phyloP scores from a whole-genome alignment of 1,139 yeast species.

The Kurtzmaniella quercitrusa region DNA sequence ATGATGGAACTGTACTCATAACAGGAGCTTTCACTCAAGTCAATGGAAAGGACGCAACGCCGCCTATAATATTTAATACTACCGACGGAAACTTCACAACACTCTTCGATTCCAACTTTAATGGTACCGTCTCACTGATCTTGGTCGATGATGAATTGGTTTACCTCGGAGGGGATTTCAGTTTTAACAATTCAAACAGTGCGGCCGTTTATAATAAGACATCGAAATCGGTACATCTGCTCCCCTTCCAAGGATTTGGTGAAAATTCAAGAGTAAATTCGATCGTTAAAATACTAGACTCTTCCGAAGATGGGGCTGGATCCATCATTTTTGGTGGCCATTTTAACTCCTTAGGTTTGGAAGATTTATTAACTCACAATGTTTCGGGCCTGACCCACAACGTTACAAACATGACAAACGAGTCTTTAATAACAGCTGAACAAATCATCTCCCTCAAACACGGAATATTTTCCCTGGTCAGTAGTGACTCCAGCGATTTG shows the following conservation, averaged over 20 bases:
- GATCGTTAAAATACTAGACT: conserved; percentile 50
- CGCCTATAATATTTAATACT: conserved; percentile 55
- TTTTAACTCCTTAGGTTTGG: conserved; percentile 60
- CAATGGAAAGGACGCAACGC: conserved; percentile 29
- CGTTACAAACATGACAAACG: conserved; percentile 25
- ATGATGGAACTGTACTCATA: conserved; percentile 29
- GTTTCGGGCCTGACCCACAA: conserved; percentile 20
- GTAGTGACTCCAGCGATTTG: conserved; percentile 35
- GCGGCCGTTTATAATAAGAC: conserved; percentile 64
- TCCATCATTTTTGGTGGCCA: conserved; percentile 77
- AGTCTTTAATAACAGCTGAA: conserved; percentile 50
- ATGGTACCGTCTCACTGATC: conserved; percentile 54
- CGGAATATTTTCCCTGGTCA: conserved; percentile 57
- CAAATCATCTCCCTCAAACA: conserved; percentile 64
- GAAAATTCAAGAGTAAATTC: conserved; percentile 56
- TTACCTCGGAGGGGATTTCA: conserved; percentile 80
- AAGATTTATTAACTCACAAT: conserved; percentile 38
- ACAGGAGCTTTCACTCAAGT: conserved; percentile 35
- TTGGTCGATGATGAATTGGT: conserved; percentile 45
- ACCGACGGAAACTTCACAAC: conserved; percentile 39
- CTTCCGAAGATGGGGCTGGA: conserved; percentile 24
- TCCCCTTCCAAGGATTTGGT: conserved; percentile 80
- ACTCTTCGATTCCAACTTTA: conserved; percentile 31
- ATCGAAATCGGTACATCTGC: conserved; percentile 35
- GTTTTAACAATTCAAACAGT: conserved; percentile 53